Conservation (phyloP, 2,329 filamentous ascomycete species). For the Neofusicoccum sp. region DNA sequence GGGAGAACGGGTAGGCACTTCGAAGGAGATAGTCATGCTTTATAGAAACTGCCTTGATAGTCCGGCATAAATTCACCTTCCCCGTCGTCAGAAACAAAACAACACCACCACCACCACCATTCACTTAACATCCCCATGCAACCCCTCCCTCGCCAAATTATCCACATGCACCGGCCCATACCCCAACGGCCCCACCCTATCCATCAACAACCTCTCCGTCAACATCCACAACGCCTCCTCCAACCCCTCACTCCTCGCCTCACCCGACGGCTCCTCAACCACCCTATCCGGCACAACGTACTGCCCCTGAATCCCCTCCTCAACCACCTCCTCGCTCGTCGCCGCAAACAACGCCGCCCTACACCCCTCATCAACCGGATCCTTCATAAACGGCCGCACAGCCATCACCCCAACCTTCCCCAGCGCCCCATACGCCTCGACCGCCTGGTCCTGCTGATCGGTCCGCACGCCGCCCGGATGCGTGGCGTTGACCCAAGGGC, state of each 20-base stretch:
- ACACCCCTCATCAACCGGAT: constrained; percentile 49
- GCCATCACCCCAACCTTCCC: constrained; percentile 47
- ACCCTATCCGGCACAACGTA: constrained; percentile 53
- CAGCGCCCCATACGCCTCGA: constrained; percentile 49
- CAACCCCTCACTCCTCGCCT: constrained; percentile 45
- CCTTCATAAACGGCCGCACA: constrained; percentile 49
- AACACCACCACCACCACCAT: not conserved
- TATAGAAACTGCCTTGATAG: too few relatives aligned
- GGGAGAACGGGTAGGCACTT: too few relatives aligned
- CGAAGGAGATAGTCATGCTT: too few relatives aligned
- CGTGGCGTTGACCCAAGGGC: constrained; percentile 49
- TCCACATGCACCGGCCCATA: constrained; percentile 18
- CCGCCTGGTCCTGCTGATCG: constrained; percentile 49
- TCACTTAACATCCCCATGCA: not conserved
- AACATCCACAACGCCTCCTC: constrained; percentile 47
- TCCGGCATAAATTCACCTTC: too few relatives aligned
- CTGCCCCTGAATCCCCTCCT: constrained; percentile 45
- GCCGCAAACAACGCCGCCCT: constrained; percentile 49
- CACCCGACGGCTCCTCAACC: constrained; percentile 42
- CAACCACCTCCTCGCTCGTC: constrained; percentile 44
- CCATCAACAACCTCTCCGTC: constrained; percentile 44
- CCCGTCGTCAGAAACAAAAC: too few relatives aligned
- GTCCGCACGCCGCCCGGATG: constrained; percentile 52
- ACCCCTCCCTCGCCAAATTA: not conserved
- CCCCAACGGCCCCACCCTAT: constrained; percentile 35